Evolutionary conservation across 1,284 basidiomycete genomes (phyloP), one percentile per base, ranked within the genome.

Genomic region (Fomitopsis betulina): DNA sequence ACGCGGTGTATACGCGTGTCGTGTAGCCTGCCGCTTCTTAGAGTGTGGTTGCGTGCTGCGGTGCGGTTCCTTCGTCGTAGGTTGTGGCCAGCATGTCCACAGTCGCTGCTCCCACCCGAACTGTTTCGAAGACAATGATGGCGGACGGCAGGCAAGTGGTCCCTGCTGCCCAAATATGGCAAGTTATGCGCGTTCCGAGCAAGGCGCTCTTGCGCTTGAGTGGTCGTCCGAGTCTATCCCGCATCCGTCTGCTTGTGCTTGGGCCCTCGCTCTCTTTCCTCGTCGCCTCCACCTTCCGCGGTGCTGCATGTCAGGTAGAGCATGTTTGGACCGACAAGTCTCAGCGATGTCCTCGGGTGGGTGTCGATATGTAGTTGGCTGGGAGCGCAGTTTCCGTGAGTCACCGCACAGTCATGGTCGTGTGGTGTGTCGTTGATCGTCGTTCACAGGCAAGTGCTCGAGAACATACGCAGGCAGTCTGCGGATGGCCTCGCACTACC

Each of bases 381-480:
- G 2, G 87, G 91, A 38, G 95, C 94, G 3, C 94, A 96, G 72
- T 86, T 94, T 64, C 94, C 94, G 91, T 94, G 70, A 80, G 93
- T 85, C 50, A 32, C 8, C 21, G 23, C 38, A 21, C 23, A 13
- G 25, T 12, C n/a, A 13, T 51, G 32, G 32, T 51, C 57, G 54
- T 37, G n/a, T n/a, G n/a, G n/a, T n/a, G 55, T 59, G 32, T 52
- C 49, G 37, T 19, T 54, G 53, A 56, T 38, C 35, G 17, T 39
- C 19, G n/a, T 37, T 40, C 57, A 17, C 67, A 87, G 85, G 10
- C 94, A 97, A 78, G 82, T 96, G 8, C 59, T 94, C 40, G 89
- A 93, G 76, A 96, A 96, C 74, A 78, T 82, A 55, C 79, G 78
- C 60, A 77, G 82, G 27, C 81, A 86, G 68, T 93, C 90, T 38